A percentile compares a stretch with the other conserved stretches of the same genome.
Evolutionary conservation across 208 protist species (phyloP).

Genomic region (Leishmania aethiopica): DNA sequence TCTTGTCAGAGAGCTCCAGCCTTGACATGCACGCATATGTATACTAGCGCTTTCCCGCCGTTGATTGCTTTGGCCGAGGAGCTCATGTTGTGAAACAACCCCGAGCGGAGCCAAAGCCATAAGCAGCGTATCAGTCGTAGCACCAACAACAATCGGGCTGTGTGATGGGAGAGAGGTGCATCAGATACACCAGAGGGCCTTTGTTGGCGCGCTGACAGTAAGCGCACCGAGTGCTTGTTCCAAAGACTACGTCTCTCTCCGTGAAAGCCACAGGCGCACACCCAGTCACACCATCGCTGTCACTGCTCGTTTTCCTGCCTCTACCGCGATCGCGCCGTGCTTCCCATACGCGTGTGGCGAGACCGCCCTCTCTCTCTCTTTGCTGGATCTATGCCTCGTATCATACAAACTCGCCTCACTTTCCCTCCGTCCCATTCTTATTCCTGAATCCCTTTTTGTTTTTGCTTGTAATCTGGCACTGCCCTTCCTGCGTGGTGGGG

Average conservation of each 20-base stretch:
- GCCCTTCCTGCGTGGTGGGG: not conserved
- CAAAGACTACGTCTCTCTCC: not conserved
- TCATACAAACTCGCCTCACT: not conserved
- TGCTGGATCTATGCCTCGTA: not conserved
- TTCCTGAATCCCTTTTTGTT: not conserved
- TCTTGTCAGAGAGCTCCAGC: not conserved
- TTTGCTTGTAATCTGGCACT: not conserved
- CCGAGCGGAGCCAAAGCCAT: not conserved
- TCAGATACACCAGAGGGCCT: not conserved
- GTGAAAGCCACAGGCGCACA: not conserved
- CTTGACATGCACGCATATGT: slow-evolving; percentile 7
- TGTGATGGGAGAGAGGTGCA: not conserved
- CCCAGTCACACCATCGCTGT: not conserved
- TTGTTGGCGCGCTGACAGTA: not conserved
- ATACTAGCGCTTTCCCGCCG: not conserved
- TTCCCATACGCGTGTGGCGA: not conserved
- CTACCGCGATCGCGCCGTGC: not conserved
- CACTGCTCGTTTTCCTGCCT: not conserved
- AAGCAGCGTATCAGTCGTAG: not conserved
- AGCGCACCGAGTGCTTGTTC: not conserved
- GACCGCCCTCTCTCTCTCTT: not conserved
- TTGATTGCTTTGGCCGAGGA: not conserved
- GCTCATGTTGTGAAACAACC: not conserved
- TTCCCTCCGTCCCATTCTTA: not conserved
- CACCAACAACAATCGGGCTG: not conserved